Evolutionary conservation across 192 early-diverging fungal genomes (phyloP).

Genomic region (Coemansia erecta): DNA sequence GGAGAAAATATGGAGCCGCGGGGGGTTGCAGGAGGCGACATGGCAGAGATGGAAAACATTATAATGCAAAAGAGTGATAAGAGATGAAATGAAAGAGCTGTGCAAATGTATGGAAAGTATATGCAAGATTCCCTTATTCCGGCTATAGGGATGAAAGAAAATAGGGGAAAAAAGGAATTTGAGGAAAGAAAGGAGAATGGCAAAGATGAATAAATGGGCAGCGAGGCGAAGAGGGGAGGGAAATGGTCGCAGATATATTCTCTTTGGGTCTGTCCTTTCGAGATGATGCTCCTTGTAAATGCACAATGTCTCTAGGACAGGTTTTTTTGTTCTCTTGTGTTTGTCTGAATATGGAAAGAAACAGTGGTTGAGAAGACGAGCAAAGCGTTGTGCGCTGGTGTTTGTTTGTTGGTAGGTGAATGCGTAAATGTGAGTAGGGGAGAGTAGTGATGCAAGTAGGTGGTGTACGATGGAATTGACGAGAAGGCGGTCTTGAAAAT

Average conservation of each 20-base stretch:
- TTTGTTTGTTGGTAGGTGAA: too few species aligned
- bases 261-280: not conserved
- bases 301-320: not conserved
- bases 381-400: not conserved
- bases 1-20: constrained; percentile 9
- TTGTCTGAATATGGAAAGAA: not conserved
- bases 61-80: not conserved
- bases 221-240: not conserved
- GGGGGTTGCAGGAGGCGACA: constrained; percentile 8
- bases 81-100: not conserved
- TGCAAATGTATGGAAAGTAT: not conserved
- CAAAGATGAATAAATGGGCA: too few species aligned
- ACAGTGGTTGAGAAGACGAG: not conserved
- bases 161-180: not conserved
- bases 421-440: too few species aligned
- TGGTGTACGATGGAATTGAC: too few species aligned
- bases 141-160: not conserved
- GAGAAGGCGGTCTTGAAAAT: too few species aligned
- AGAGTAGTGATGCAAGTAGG: too few species aligned
- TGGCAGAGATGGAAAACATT: constrained; percentile 13
- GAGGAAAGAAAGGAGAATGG: not conserved
- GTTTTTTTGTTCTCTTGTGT: too few species aligned
- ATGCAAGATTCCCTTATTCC: constrained; percentile 6
- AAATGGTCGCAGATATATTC: not conserved
- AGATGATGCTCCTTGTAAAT: constrained; percentile 5